These are phyloP conservation scores for Globisporangium acanthophoron DNA, from an alignment of 352 stramenopile genomes.

Conservation along the genomic window DNA sequence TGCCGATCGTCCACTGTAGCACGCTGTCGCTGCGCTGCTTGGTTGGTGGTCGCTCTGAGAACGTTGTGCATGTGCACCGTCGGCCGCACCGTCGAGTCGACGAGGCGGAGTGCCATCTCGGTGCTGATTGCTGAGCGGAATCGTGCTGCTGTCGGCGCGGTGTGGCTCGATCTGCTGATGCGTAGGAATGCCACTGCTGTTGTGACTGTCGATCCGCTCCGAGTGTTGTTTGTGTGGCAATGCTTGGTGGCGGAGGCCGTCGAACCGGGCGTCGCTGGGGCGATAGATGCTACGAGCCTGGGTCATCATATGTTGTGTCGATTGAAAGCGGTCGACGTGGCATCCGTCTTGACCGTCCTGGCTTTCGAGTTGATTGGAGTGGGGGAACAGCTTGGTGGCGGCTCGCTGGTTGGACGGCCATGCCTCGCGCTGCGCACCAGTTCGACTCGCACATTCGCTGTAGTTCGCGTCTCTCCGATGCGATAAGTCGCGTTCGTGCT, in stretches of 20 bases:
- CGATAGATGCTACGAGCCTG: background rate
- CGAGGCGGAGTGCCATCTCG: background rate
- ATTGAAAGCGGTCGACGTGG: background rate
- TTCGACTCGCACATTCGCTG: background rate
- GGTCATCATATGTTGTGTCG: background rate
- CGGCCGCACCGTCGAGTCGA: no score
- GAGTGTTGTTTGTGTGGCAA: background rate
- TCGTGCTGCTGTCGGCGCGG: background rate
- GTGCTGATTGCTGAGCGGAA: background rate
- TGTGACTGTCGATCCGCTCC: background rate
- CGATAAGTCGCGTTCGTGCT: conserved; percentile 35
- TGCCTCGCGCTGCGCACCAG: background rate
- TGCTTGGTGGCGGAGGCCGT: background rate
- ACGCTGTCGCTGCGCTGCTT: no score
- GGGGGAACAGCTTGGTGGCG: background rate
- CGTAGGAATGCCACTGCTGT: background rate
- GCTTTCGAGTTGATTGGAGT: background rate
- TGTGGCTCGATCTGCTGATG: background rate
- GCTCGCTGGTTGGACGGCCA: background rate
- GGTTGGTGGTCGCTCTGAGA: no score
- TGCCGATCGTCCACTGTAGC: no score
- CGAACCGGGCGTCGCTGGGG: conserved; percentile 9
- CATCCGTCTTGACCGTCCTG: background rate
- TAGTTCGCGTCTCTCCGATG: conserved; percentile 16
- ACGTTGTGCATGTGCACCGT: no score